Conservation (phyloP, 768 basidiomycete genomes). For the Mycena alexandri region DNA sequence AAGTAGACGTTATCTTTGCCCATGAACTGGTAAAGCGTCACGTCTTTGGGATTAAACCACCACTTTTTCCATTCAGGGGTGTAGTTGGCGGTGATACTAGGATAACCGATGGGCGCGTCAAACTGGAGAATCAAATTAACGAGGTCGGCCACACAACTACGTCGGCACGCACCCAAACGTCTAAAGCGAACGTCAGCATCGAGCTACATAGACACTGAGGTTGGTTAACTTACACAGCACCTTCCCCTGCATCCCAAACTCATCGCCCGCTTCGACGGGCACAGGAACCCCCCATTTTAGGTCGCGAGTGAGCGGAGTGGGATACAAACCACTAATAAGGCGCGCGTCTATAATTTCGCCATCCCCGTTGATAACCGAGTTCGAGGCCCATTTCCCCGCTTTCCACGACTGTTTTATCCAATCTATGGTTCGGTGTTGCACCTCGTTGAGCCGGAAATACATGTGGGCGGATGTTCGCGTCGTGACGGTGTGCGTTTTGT, state of each 20-base stretch:
- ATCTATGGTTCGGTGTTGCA: slow-evolving; percentile 86
- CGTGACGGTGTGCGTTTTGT: slow-evolving; percentile 82
- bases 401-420: slow-evolving; percentile 88
- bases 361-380: slow-evolving; percentile 89
- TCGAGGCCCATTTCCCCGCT: slow-evolving; percentile 92
- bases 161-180: slow-evolving; percentile 86
- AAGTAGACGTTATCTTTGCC: slow-evolving; percentile 99
- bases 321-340: slow-evolving; percentile 85
- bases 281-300: slow-evolving; percentile 97
- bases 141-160: neutral
- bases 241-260: slow-evolving; percentile 90
- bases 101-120: slow-evolving; percentile 79
- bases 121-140: slow-evolving; percentile 12
- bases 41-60: slow-evolving; percentile 95
- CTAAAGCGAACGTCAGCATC: slow-evolving; percentile 52
- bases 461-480: slow-evolving; percentile 88
- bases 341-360: slow-evolving; percentile 93
- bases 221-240: slow-evolving; percentile 84
- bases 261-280: slow-evolving; percentile 81
- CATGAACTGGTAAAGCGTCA: slow-evolving; percentile 98
- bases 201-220: neutral
- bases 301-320: slow-evolving; percentile 94
- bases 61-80: slow-evolving; percentile 95
- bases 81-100: slow-evolving; percentile 96
- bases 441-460: slow-evolving; percentile 87